These are phyloP conservation scores for Boletus rufocinnamomeus DNA, from an alignment of 768 basidiomycete genomes.

Conservation along the genomic window DNA sequence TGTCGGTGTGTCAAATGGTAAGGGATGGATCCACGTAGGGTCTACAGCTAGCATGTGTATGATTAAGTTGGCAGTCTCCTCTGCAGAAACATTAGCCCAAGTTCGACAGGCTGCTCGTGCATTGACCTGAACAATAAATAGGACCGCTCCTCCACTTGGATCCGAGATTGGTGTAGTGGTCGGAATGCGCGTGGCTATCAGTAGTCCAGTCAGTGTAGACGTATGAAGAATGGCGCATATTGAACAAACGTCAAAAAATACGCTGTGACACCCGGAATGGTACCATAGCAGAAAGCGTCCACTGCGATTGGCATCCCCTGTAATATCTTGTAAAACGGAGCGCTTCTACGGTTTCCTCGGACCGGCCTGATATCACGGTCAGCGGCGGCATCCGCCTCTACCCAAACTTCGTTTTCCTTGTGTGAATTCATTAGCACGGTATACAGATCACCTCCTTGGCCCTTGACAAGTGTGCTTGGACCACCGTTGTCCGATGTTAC, in stretches of 20 bases:
- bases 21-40: slow-evolving; percentile 82
- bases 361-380: slow-evolving; percentile 47
- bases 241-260: slow-evolving; percentile 81
- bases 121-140: slow-evolving; percentile 84
- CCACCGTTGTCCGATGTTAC: background rate
- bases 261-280: slow-evolving; percentile 84
- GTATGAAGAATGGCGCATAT: background rate
- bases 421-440: slow-evolving; percentile 87
- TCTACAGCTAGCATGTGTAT: slow-evolving; percentile 90
- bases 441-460: slow-evolving; percentile 49
- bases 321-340: slow-evolving; percentile 95
- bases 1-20: slow-evolving; percentile 78
- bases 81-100: slow-evolving; percentile 24
- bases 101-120: background rate
- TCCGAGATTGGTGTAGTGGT: slow-evolving; percentile 93
- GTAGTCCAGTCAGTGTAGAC: slow-evolving; percentile 10
- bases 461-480: background rate
- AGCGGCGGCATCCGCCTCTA: slow-evolving; percentile 64
- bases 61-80: slow-evolving; percentile 90
- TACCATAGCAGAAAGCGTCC: slow-evolving; percentile 94
- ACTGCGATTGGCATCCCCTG: slow-evolving; percentile 98
- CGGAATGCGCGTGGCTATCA: slow-evolving; percentile 90
- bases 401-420: slow-evolving; percentile 83
- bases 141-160: slow-evolving; percentile 88
- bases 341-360: slow-evolving; percentile 62